phyloP scores from a whole-genome alignment of 495 filamentous ascomycete species.

The Platismatia glauca region DNA sequence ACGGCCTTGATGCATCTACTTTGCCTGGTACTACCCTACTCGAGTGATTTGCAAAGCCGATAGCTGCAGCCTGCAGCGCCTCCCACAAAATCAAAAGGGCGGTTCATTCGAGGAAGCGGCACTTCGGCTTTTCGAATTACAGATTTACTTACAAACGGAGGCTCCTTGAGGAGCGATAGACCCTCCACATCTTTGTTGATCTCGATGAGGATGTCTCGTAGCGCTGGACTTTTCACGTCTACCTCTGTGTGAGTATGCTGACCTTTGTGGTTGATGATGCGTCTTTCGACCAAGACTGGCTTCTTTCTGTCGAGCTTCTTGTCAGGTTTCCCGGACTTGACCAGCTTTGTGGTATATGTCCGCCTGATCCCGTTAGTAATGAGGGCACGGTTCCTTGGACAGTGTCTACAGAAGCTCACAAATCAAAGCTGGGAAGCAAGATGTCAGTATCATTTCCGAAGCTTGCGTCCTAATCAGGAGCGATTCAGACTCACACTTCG shows the following conservation, averaged over 20 bases:
- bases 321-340: slow-evolving; percentile 14
- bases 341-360: slow-evolving; percentile 15
- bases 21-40: background rate
- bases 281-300: slow-evolving; percentile 21
- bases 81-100: background rate
- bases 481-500: slow-evolving; percentile 11
- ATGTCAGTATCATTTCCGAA: background rate
- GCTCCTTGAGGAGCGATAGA: slow-evolving; percentile 21
- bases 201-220: slow-evolving; percentile 16
- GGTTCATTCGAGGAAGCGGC: background rate
- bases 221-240: slow-evolving; percentile 18
- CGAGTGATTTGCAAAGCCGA: background rate
- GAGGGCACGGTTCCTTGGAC: too few relatives aligned
- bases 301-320: slow-evolving; percentile 17
- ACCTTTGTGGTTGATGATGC: slow-evolving; percentile 24
- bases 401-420: background rate
- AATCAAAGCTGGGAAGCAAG: background rate
- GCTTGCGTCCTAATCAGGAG: background rate
- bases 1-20: background rate
- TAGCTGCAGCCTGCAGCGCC: background rate
- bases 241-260: slow-evolving; percentile 21
- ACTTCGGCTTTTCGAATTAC: background rate
- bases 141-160: slow-evolving; percentile 17
- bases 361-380: background rate
- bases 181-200: slow-evolving; percentile 22